Evolutionary conservation across 208 protist genomes (phyloP).

Genomic region (Leishmania arabica): DNA sequence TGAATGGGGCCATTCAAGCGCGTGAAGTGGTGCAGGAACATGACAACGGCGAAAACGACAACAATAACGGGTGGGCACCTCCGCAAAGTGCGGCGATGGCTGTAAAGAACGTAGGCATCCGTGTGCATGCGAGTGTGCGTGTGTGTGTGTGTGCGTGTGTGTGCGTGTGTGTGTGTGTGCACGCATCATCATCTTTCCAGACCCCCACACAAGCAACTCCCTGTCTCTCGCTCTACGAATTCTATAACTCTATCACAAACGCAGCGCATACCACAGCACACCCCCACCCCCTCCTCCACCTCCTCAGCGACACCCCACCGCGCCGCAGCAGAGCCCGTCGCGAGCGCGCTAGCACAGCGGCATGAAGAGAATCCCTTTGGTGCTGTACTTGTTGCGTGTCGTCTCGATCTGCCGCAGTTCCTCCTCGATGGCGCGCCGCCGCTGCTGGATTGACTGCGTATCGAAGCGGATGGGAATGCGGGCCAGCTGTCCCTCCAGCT

Average conservation of each 20-base stretch:
- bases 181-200: background rate
- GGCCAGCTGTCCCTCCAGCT: constrained; percentile 80
- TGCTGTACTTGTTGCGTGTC: constrained; percentile 65
- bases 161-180: background rate
- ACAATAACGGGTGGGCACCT: too few species aligned
- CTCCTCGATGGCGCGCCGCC: constrained; percentile 61
- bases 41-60: too few species aligned
- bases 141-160: background rate
- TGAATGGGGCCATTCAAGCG: too few species aligned
- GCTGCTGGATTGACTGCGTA: constrained; percentile 69
- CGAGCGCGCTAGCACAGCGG: constrained; percentile 39
- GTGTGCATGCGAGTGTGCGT: background rate
- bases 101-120: too few species aligned
- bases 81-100: too few species aligned
- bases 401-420: constrained; percentile 77
- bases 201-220: background rate
- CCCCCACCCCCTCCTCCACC: background rate
- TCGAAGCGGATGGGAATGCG: constrained; percentile 88
- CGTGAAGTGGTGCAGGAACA: too few species aligned
- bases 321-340: background rate
- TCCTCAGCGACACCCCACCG: background rate
- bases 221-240: background rate
- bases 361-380: constrained; percentile 70
- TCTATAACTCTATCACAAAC: background rate
- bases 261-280: background rate